These are phyloP conservation scores for Brassica incana DNA, from an alignment of 345 rosid genomes.

Conservation along the genomic window DNA sequence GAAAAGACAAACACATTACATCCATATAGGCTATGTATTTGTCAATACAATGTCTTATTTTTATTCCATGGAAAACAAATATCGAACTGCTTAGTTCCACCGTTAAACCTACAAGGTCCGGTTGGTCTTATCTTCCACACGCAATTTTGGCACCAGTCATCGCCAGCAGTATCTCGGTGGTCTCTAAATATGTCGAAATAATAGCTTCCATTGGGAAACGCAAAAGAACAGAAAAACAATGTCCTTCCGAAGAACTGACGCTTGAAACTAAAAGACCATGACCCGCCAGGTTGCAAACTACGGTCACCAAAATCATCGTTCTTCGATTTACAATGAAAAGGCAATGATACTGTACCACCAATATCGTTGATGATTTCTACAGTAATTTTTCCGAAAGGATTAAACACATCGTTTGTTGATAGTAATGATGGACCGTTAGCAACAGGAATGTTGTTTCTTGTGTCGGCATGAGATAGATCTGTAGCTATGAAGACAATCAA, in stretches of 20 bases:
- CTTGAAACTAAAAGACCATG: constrained; percentile 14
- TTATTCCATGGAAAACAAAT: constrained; percentile 31
- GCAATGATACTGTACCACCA: background rate
- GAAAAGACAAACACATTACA: background rate
- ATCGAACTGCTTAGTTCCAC: constrained; percentile 10
- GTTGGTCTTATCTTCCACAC: constrained; percentile 20
- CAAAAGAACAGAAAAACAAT: background rate
- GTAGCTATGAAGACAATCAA: constrained; percentile 14
- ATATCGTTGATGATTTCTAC: constrained; percentile 26
- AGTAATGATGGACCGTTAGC: constrained; percentile 2
- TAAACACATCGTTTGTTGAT: constrained; percentile 1
- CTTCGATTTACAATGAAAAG: constrained; percentile 27
- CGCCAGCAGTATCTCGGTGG: constrained; percentile 3
- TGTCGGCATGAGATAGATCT: background rate
- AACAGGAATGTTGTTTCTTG: background rate
- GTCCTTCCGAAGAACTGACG: constrained; percentile 3
- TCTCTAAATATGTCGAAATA: constrained; percentile 19
- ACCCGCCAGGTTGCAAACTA: constrained; percentile 1
- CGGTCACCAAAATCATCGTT: constrained; percentile 17
- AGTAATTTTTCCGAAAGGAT: background rate
- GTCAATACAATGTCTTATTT: background rate
- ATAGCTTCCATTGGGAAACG: background rate
- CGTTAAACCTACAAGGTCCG: constrained; percentile 26
- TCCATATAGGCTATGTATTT: background rate
- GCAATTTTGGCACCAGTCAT: constrained; percentile 20